These are phyloP conservation scores for Glaciozyma antarctica DNA, from an alignment of 768 basidiomycete genomes.

Conservation along the genomic window DNA sequence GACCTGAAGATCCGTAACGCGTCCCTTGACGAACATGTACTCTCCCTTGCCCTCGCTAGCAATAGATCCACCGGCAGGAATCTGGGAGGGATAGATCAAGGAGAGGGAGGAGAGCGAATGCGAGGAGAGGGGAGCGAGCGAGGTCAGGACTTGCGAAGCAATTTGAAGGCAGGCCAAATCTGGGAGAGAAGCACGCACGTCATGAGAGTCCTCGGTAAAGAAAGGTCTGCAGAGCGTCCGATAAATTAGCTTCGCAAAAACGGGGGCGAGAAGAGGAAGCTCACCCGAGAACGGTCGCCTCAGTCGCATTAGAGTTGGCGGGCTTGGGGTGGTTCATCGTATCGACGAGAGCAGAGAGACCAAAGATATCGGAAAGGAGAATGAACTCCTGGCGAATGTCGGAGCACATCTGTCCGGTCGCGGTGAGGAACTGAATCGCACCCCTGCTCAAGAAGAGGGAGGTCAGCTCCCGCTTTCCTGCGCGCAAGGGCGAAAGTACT, in stretches of 20 bases:
- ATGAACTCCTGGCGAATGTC: constrained; percentile 57
- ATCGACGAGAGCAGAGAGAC: constrained; percentile 70
- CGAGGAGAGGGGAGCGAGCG: too few relatives aligned
- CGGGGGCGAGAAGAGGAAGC: not conserved
- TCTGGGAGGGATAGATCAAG: constrained; percentile 10
- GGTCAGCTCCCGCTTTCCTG: not conserved
- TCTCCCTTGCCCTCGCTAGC: constrained; percentile 78
- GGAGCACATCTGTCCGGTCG: constrained; percentile 61
- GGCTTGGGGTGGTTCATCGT: constrained; percentile 38
- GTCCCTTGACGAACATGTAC: constrained; percentile 69
- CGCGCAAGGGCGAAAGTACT: not conserved
- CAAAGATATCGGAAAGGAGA: constrained; percentile 70
- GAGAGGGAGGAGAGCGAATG: too few relatives aligned
- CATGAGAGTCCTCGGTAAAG: constrained; percentile 30
- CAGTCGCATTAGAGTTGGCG: constrained; percentile 25
- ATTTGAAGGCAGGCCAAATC: not conserved
- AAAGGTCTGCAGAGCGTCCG: constrained; percentile 4
- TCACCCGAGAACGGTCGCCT: constrained; percentile 25
- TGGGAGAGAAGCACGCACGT: constrained; percentile 7
- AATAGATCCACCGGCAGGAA: constrained; percentile 57
- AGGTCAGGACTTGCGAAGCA: too few relatives aligned
- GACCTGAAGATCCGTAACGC: constrained; percentile 47
- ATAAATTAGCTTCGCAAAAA: too few relatives aligned
- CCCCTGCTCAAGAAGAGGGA: constrained; percentile 37
- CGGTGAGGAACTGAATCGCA: constrained; percentile 67